Evolutionary conservation across 108 stramenopile genomes (phyloP).

Genomic region (Ochromonas danica): DNA sequence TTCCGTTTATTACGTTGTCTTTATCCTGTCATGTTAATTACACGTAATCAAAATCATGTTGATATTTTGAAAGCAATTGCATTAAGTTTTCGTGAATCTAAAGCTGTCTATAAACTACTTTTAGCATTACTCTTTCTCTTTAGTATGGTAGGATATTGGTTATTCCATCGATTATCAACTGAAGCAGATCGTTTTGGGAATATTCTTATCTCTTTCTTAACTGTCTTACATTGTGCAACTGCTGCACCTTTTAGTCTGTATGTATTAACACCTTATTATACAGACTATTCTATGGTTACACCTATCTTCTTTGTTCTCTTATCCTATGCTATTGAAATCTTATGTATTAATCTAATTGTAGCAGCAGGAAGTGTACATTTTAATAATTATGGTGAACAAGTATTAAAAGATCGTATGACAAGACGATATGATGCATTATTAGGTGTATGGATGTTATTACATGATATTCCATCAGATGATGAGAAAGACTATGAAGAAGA

Average conservation of each 20-base stretch:
- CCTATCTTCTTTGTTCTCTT: constrained; percentile 10
- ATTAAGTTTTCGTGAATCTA: background rate
- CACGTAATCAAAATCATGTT: background rate
- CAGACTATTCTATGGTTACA: background rate
- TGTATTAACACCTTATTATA: background rate
- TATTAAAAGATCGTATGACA: background rate
- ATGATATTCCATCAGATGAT: no score
- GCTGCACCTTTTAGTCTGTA: background rate
- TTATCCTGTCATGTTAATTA: background rate
- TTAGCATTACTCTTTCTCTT: background rate
- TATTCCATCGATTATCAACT: constrained; percentile 9
- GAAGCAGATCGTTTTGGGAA: background rate
- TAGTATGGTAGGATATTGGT: background rate
- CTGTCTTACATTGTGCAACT: background rate
- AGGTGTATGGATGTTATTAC: background rate
- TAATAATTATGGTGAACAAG: background rate
- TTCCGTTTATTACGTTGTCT: background rate
- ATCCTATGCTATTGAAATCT: background rate
- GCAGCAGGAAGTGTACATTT: background rate
- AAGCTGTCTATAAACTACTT: background rate
- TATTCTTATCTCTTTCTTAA: background rate
- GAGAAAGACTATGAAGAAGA: no score
- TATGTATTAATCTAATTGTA: constrained; percentile 11
- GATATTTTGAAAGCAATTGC: background rate
- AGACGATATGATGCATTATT: background rate